Evolutionary conservation across 1,284 basidiomycete species (phyloP), one percentile per base, ranked within the genome.

Genomic region (Trichosporon sp.): DNA sequence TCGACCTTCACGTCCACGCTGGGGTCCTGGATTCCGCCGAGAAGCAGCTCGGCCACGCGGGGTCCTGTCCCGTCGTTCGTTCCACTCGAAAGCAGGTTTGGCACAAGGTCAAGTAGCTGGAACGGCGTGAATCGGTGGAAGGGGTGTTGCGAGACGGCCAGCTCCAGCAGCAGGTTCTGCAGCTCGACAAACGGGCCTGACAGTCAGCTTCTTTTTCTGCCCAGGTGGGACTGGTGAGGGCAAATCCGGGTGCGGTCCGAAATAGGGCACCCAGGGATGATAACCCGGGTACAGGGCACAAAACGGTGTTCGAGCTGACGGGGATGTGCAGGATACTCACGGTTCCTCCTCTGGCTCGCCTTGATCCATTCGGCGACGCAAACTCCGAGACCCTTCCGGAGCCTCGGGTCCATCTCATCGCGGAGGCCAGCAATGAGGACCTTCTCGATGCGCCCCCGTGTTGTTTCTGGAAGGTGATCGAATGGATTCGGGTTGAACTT

Each of bases 111-210:
- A 21, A 82, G 72, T 2, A 82, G 66, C 68, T 81, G 80, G 64
- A 76, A 82, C 2, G 81, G 75, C 0, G 80, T 78, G 72, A 77
- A 79, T 29, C 81, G 78, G 68, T 78, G 78, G 67, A 78, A 78
- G 2, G 81, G 75, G 35, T 77, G 73, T 13, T 71, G 70, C 1
- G 78, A 78, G 3, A 71, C 65, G 1, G 75, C 76, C 2, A 82
- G 75, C 27, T 73, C 72, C 11, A 82, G 73, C 29, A 81, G 60
- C n/a, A 80, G 72, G 0, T 75, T 73, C 11, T 78, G 76, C 15
- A 81, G 71, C 15, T 68, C 66, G 11, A 72, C 11, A 62, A 76
- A 74, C 0, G 80, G 80, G 25, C 80, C 79, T 81, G 66, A 5
- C 11, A 8, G 63, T 70, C 51, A 70, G 51, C 31, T 11, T n/a